Evolutionary conservation across 139 green algal species (phyloP), one percentile per base, ranked within the genome.

Genomic region (Closterium sp.): DNA sequence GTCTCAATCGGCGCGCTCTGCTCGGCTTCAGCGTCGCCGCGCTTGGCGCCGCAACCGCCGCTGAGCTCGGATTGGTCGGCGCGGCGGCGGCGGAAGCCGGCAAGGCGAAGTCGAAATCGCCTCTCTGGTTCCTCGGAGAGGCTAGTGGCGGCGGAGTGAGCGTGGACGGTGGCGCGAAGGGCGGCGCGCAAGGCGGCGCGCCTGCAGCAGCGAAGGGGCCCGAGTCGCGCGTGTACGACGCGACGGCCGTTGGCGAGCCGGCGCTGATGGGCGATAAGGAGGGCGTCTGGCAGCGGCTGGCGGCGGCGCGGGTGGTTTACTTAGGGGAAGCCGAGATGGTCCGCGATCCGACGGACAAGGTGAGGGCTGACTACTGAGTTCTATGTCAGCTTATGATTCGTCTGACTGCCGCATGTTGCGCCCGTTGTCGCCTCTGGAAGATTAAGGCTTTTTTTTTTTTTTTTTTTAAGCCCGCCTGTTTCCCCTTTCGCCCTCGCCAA

Each of bases 211-310:
- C 30, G 81, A 86, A 33, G 30, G 81, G 81, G 16, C n/a, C 81
- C 81, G 81, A 32, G 38, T 93, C 90, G 21, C 32, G 90, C 10
- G 87, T 93, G 64, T 93, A 93, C 34, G 90, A 93, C 33, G 90
- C 90, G n/a, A 88, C 90, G 30, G 34, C 35, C 12, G 19, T 92
- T 12, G 90, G 90, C 7, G 90, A 93, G 66, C 90, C 90, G 19
- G 87, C 28, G 33, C 19, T 34, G 30, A 1, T 93, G 23, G 30
- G 30, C 2, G 90, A 93, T 66, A 92, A 88, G 36, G 35, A 28
- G 34, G 21, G 8, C 28, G 90, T 91, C 1, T 88, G 31, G 30
- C 76, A 93, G 64, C 93, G 19, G 19, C 87, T 93, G 21, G 5
- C 87, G 12, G 30, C 28, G 25, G 33, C 90, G 9, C 32, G 90